Base-by-base conservation (phyloP, 2,329 filamentous ascomycete species). In the Monilinia polystroma region DNA sequence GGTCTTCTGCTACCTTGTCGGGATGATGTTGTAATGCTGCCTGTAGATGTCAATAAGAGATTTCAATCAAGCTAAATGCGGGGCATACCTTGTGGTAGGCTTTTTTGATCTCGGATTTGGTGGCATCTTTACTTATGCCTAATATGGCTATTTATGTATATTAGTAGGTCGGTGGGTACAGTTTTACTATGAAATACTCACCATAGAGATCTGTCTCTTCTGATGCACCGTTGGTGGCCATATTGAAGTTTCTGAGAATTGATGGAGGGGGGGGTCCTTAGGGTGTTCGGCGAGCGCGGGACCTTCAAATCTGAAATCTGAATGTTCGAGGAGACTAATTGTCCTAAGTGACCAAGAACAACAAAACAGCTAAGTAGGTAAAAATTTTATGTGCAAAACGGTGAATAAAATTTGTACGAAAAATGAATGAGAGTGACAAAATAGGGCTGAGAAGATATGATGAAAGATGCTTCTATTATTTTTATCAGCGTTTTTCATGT, bases 1-100 rank as follows among this genome's bases (percentile, higher is more conserved):
- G 88, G 38, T 90, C 87, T 79, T 94, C 92, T 73, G 93, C 84
- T 67, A 96, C 95, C 81, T 99, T 99, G 81, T 99, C 95, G 57
- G 95, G 95, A 76, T 99, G 95, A 76, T 93, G 91, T 77, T 88
- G 86, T 64, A 97, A 85, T 16, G 94, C 93, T 71, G 92, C 89
- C 92, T 96, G 73, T 64, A 67, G 45, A 59, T 38, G 67, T 75
- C 64, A 75, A 71, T 70, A 68, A 26, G 26, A 63, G 45, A 63
- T 45, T 26, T 63, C 11, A 45, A 35, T n/a, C 6, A 71, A 64
- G 66, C 53, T 68, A 66, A 59, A 45, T 59, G 35, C 65, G 66
- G 49, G 55, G 67, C 62, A 76, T 73, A 93, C 93, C 86, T 96
- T 97, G 81, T 94, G 90, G 81, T 97, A 97, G 69, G 93, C 93